A percentile compares a stretch with the other conserved stretches of the same genome.
Evolutionary conservation across 352 stramenopile species (phyloP).

Genomic region (Pythium apleroticum): DNA sequence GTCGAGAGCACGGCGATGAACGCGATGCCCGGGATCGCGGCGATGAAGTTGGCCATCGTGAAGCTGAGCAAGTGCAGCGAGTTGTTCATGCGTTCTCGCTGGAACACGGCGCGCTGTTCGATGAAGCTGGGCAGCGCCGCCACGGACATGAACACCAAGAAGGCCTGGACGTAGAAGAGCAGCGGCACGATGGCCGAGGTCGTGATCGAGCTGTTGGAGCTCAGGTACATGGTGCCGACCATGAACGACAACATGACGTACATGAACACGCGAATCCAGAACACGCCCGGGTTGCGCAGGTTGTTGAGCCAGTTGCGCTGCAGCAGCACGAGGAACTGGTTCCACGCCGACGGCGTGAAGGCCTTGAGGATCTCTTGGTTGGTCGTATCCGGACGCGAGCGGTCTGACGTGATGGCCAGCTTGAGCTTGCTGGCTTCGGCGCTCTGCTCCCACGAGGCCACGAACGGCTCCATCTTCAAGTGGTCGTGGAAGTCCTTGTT

Average conservation of each 20-base stretch:
- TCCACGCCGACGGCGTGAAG: slow-evolving; percentile 38
- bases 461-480: slow-evolving; percentile 34
- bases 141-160: slow-evolving; percentile 92
- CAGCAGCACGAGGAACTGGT: slow-evolving; percentile 57
- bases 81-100: slow-evolving; percentile 82
- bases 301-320: slow-evolving; percentile 61
- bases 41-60: slow-evolving; percentile 73
- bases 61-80: slow-evolving; percentile 76
- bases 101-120: slow-evolving; percentile 80
- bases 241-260: slow-evolving; percentile 73
- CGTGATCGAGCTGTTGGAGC: slow-evolving; percentile 38
- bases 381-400: slow-evolving; percentile 22
- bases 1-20: slow-evolving; percentile 57
- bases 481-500: slow-evolving; percentile 60
- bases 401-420: slow-evolving; percentile 37
- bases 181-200: slow-evolving; percentile 50
- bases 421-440: slow-evolving; percentile 30
- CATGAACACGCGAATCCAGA: slow-evolving; percentile 83
- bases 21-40: slow-evolving; percentile 56
- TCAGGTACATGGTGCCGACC: slow-evolving; percentile 75
- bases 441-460: slow-evolving; percentile 33
- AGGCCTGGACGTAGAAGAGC: slow-evolving; percentile 89
- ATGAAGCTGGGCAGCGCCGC: slow-evolving; percentile 84
- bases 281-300: slow-evolving; percentile 67
- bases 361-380: slow-evolving; percentile 42